Percentiles rank a stretch among this genome's conserved stretches.
phyloP scores from a whole-genome alignment of 2,329 filamentous ascomycete genomes.

The Aspergillus niger region DNA sequence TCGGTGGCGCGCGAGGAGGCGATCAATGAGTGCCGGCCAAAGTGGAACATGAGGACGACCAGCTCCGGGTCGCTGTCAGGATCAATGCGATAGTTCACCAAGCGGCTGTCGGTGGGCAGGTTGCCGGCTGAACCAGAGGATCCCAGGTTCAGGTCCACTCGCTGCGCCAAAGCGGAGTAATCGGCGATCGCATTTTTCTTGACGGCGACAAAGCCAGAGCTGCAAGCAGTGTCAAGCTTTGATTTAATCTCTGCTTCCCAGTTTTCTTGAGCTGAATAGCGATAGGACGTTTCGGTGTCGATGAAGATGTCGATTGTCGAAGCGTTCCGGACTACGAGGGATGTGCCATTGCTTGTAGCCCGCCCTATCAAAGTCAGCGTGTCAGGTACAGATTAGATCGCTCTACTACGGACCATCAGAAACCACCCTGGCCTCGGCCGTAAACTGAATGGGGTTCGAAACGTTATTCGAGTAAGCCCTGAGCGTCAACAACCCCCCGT shows the following conservation, averaged over 20 bases:
- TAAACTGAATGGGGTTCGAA: slow-evolving; percentile 3
- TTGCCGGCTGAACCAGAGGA: slow-evolving; percentile 4
- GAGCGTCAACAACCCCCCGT: neutral
- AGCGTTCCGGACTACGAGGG: neutral
- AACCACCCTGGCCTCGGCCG: neutral
- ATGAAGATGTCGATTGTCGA: slow-evolving; percentile 10
- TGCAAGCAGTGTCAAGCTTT: neutral
- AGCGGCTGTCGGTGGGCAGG: slow-evolving; percentile 7
- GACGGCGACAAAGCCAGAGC: neutral
- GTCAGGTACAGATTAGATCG: rapidly evolving
- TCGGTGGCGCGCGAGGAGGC: slow-evolving; percentile 48
- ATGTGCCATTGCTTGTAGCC: neutral
- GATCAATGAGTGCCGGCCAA: slow-evolving; percentile 55
- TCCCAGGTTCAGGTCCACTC: slow-evolving; percentile 6
- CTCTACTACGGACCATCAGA: neutral
- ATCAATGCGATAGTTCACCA: slow-evolving; percentile 3
- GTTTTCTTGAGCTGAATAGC: neutral
- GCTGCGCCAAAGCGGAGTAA: neutral
- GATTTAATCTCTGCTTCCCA: neutral
- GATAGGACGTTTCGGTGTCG: slow-evolving; percentile 14
- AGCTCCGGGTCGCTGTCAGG: slow-evolving; percentile 32
- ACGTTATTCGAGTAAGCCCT: neutral
- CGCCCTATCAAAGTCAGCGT: neutral
- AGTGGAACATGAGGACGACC: slow-evolving; percentile 54
- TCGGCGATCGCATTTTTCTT: slow-evolving; percentile 2